Evolutionary conservation across 257 asterid genomes (phyloP), one percentile per base, ranked within the genome.

Genomic region (Solanum ahanhuiri): DNA sequence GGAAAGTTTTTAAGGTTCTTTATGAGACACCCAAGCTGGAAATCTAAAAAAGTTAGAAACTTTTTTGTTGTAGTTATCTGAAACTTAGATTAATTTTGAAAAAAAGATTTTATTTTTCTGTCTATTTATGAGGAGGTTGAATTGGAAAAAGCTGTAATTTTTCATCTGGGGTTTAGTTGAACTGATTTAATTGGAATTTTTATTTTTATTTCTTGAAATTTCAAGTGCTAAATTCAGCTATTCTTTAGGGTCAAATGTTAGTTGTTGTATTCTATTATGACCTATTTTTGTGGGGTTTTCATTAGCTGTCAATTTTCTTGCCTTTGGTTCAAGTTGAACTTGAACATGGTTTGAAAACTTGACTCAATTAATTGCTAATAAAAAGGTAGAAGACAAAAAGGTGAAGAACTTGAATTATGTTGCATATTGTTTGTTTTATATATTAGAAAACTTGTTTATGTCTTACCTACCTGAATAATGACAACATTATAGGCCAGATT

Each of bases 1-100:
- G 90, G 73, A 86, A 88, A 86, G 83, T 76, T 85, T 58, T 35
- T 41, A 28, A 35, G 43, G 35, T 37, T 87, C 63, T 75, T 70
- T 86, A 67, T 43, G 6, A 81, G 77, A 86, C 43, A 14, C 83
- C 85, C 81, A 71, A 37, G 72, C 81, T 86, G 41, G 81, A n/a
- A 41, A 51, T 43, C 82, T 66, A 12, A 18, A 69, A 84, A 86
- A 28, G 14, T 88, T 82, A 0, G 23, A 0, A 30, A 33, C 22
- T 83, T 84, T 64, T 31, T 83, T 28, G 18, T 41, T 23, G 54
- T 45, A n/a, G 30, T 60, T 60, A 48, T 41, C 63, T 12, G 12
- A 41, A n/a, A 12, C 1, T 76, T 76, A 41, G 83, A 23, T 45
- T 43, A n/a, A 14, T 41, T 12, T 41, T 23, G 9, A 9, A 60